Conservation (phyloP, 2,329 filamentous ascomycete species). For the Pseudocercospora fijiensis region DNA sequence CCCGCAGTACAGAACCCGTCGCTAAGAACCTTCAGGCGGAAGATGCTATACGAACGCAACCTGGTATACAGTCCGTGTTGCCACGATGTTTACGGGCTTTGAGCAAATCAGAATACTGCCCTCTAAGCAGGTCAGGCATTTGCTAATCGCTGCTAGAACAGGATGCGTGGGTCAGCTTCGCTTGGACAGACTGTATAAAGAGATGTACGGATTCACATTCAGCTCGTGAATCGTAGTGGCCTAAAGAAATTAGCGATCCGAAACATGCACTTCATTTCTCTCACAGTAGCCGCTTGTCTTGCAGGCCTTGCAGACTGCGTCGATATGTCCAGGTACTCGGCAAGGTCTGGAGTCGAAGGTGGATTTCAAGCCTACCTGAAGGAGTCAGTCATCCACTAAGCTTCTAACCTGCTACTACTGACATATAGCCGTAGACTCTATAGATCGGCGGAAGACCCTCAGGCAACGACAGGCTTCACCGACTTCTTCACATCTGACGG, state of each 20-base stretch:
- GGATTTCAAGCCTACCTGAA: constrained; percentile 14
- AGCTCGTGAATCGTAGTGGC: not conserved
- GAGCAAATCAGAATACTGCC: no score
- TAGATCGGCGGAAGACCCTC: constrained; percentile 13
- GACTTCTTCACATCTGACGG: constrained; percentile 20
- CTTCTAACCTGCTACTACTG: not conserved
- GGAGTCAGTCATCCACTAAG: not conserved
- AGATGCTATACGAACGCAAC: no score
- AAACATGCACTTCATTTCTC: not conserved
- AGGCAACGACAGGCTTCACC: constrained; percentile 18
- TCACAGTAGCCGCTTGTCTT: not conserved
- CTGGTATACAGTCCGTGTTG: no score
- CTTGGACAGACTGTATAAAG: not conserved
- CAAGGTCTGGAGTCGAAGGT: constrained; percentile 13
- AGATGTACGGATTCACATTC: not conserved
- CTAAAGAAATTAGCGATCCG: no score
- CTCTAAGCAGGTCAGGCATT: no score
- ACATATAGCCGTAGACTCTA: constrained; percentile 9
- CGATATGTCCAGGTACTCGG: constrained; percentile 12
- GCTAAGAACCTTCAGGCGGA: no score
- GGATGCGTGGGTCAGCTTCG: no score
- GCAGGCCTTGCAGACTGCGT: constrained; percentile 11
- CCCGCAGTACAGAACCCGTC: no score
- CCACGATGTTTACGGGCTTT: no score
- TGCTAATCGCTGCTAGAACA: no score